A percentile compares a stretch with the other conserved stretches of the same genome.
Evolutionary conservation across 768 basidiomycete species (phyloP).

Genomic region (Leccinum barrowsii): DNA sequence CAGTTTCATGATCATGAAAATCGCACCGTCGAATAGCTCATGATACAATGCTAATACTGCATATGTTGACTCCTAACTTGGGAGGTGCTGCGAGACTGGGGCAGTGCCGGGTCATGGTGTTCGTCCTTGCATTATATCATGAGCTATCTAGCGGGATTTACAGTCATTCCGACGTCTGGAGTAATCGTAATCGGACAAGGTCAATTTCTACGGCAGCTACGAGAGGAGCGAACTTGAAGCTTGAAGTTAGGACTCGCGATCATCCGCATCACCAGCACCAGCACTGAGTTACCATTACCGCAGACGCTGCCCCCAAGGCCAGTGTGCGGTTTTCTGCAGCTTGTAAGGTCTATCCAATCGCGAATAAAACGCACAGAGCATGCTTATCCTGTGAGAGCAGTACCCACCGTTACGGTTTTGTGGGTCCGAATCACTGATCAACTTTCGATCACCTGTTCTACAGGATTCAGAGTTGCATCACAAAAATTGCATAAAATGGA

Average conservation of each 20-base stretch:
- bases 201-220: neutral
- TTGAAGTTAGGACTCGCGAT: neutral
- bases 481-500: too few species aligned
- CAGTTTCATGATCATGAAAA: neutral
- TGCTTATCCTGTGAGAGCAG: neutral
- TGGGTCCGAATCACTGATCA: neutral
- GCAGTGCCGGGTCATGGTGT: neutral
- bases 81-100: neutral
- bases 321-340: neutral
- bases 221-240: neutral
- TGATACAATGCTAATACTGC: constrained; percentile 9
- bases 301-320: neutral
- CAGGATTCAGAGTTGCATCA: neutral
- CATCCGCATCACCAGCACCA: neutral
- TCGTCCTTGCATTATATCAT: constrained; percentile 8
- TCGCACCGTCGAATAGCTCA: constrained; percentile 1
- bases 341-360: neutral
- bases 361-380: neutral
- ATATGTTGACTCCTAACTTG: neutral
- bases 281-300: too few species aligned
- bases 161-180: neutral
- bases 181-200: neutral
- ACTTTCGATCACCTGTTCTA: too few species aligned
- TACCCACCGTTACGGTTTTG: neutral
- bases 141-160: constrained; percentile 8